These are phyloP conservation scores for Sphaerulina populicola DNA, from an alignment of 2,329 filamentous ascomycete genomes.

Conservation along the genomic window DNA sequence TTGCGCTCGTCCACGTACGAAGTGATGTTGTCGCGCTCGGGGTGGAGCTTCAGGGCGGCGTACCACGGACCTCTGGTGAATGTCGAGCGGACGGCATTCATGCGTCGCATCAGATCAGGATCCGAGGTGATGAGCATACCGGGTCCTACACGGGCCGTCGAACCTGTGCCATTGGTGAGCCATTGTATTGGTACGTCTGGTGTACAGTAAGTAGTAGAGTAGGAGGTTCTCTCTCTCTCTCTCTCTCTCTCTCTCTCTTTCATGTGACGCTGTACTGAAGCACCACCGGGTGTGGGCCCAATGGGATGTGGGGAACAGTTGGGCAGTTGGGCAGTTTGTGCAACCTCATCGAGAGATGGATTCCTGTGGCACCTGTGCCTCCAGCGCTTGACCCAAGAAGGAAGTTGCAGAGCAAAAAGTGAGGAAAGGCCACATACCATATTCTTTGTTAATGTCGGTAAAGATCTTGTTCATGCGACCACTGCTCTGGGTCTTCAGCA, in stretches of 20 bases:
- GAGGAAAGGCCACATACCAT: conserved; percentile 27
- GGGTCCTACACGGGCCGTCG: conserved; percentile 34
- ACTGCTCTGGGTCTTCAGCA: conserved; percentile 31
- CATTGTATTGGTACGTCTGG: background rate
- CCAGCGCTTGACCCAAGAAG: conserved; percentile 3
- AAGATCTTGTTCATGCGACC: conserved; percentile 36
- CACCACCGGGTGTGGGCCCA: background rate
- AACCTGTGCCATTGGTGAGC: conserved; percentile 24
- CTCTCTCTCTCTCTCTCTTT: background rate
- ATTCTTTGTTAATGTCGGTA: conserved; percentile 32
- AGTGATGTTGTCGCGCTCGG: conserved; percentile 36
- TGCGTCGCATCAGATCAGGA: conserved; percentile 33
- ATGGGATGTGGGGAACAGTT: background rate
- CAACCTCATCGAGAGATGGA: conserved; percentile 11
- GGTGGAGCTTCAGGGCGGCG: conserved; percentile 34
- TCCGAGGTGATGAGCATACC: conserved; percentile 34
- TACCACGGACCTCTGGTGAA: conserved; percentile 35
- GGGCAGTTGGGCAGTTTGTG: conserved; percentile 9
- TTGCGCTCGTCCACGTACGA: conserved; percentile 34
- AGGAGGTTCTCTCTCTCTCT: background rate
- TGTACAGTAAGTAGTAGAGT: background rate
- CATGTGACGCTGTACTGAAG: background rate
- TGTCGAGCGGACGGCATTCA: conserved; percentile 34
- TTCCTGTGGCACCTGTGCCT: background rate
- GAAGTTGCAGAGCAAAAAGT: background rate